These are phyloP conservation scores for Alternaria triticina DNA, from an alignment of 2,329 filamentous ascomycete genomes.

Conservation along the genomic window DNA sequence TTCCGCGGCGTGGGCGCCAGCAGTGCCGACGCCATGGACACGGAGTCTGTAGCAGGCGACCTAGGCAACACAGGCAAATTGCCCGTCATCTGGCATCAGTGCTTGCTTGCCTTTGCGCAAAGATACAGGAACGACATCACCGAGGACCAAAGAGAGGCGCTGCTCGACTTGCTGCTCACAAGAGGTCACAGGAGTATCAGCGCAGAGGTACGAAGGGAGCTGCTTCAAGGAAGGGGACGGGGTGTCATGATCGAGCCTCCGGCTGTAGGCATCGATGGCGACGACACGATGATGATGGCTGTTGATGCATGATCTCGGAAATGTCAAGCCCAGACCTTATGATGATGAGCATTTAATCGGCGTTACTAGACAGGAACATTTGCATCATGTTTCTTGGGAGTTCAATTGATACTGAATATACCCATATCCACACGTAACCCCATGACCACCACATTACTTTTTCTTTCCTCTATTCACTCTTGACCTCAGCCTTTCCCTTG, in stretches of 20 bases:
- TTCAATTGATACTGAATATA: constrained; percentile 4
- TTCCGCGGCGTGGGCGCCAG: constrained; percentile 76
- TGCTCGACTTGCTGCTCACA: constrained; percentile 84
- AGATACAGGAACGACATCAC: constrained; percentile 96
- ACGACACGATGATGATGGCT: constrained; percentile 86
- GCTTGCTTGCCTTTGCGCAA: constrained; percentile 88
- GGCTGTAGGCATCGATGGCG: constrained; percentile 69
- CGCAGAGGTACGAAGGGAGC: constrained; percentile 86
- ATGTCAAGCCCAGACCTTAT: not conserved
- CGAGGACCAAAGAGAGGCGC: constrained; percentile 88
- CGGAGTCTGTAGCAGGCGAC: constrained; percentile 40
- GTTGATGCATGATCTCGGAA: constrained; percentile 8
- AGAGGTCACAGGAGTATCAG: constrained; percentile 88
- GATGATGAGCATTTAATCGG: constrained; percentile 15
- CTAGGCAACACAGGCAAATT: constrained; percentile 66
- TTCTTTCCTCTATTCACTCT: constrained; percentile 3
- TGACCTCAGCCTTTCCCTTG: constrained; percentile 48
- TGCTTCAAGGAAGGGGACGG: constrained; percentile 85
- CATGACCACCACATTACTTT: not conserved
- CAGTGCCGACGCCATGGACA: constrained; percentile 62
- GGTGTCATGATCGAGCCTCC: constrained; percentile 72
- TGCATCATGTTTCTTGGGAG: not conserved
- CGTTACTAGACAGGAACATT: constrained; percentile 9
- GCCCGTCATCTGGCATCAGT: constrained; percentile 97
- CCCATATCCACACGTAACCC: not conserved